Percentiles rank a stretch among this genome's conserved stretches.
Conservation (phyloP, 2,329 filamentous ascomycete genomes). For the Bipolaris zeicola region DNA sequence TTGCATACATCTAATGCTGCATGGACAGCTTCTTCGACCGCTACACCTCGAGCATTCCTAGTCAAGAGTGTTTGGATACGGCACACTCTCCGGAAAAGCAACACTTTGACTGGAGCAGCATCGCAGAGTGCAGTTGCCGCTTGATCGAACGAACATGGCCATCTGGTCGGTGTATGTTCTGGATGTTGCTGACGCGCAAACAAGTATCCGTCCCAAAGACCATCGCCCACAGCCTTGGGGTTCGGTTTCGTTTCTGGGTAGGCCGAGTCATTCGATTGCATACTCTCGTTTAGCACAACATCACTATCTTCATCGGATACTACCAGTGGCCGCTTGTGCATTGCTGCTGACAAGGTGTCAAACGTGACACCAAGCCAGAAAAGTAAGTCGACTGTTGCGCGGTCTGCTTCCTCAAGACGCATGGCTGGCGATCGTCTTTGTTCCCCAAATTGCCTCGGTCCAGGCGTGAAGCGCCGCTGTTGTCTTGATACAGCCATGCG, state of each 20-base stretch:
- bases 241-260: neutral
- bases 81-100: conserved; percentile 62
- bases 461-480: conserved; percentile 15
- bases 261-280: conserved; percentile 9
- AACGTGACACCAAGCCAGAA: conserved; percentile 67
- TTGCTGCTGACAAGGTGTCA: conserved; percentile 62
- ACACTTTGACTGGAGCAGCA: conserved; percentile 63
- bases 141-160: conserved; percentile 62
- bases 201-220: conserved; percentile 50
- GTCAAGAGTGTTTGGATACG: conserved; percentile 61
- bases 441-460: conserved; percentile 16
- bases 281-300: conserved; percentile 30
- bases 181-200: conserved; percentile 40
- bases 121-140: conserved; percentile 58
- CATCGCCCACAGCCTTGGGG: conserved; percentile 5
- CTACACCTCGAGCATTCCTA: conserved; percentile 43
- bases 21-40: conserved; percentile 57
- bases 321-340: conserved; percentile 55
- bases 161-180: conserved; percentile 44
- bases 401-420: conserved; percentile 43
- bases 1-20: conserved; percentile 58
- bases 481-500: conserved; percentile 34
- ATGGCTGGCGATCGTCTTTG: conserved; percentile 21
- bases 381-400: conserved; percentile 58
- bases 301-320: conserved; percentile 56